phyloP scores from a whole-genome alignment of 441 rosid genomes.

The Geranium incanum region DNA sequence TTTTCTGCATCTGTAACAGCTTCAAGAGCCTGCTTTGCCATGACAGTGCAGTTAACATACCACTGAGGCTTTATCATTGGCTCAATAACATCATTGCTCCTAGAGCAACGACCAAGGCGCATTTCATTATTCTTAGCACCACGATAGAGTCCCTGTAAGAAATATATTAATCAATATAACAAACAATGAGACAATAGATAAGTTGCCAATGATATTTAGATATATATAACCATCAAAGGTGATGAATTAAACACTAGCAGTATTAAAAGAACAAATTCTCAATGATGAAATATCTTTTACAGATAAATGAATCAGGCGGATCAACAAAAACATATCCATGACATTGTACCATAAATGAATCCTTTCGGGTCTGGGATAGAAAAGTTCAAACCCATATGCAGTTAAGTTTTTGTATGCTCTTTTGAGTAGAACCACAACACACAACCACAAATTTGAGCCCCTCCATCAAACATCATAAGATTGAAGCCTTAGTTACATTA shows the following conservation, averaged over 20 bases:
- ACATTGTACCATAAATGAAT: not conserved
- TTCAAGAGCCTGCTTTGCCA: conserved; percentile 78
- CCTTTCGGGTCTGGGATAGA: not conserved
- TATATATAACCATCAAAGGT: not conserved
- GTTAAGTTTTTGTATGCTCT: not conserved
- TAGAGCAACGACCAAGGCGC: conserved; percentile 82
- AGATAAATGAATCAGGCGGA: not conserved
- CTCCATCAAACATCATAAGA: not conserved
- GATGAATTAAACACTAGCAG: not conserved
- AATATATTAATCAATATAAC: conserved; percentile 4
- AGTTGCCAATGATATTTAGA: not conserved
- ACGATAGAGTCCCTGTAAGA: conserved; percentile 57
- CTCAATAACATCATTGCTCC: conserved; percentile 78
- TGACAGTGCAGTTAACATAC: conserved; percentile 63
- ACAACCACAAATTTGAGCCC: not conserved
- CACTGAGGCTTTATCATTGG: conserved; percentile 92
- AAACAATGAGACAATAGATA: not conserved
- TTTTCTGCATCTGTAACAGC: conserved; percentile 51
- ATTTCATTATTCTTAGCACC: conserved; percentile 80
- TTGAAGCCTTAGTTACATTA: not conserved
- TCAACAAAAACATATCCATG: not conserved
- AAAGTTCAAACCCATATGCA: not conserved
- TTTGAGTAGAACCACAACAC: not conserved
- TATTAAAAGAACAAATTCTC: not conserved
- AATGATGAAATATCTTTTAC: not conserved